A percentile compares a stretch with the other conserved stretches of the same genome.
phyloP scores from a whole-genome alignment of 2,329 filamentous ascomycete genomes.

The Aspergillus intermedius region DNA sequence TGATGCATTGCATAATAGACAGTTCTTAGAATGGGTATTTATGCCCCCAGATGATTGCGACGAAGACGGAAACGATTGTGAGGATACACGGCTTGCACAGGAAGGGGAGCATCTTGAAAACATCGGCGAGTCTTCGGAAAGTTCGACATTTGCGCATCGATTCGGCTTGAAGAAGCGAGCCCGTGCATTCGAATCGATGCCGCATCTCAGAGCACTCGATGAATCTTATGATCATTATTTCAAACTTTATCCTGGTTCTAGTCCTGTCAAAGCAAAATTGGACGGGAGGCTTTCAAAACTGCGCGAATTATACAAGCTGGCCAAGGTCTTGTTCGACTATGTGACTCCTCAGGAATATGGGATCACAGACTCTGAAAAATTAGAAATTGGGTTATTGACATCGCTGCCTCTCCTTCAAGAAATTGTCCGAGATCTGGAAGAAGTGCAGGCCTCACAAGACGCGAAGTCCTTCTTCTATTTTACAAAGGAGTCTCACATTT shows the following conservation, averaged over 20 bases:
- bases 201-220: slow-evolving; percentile 42
- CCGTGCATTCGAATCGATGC: slow-evolving; percentile 39
- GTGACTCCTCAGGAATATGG: slow-evolving; percentile 98
- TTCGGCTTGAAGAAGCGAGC: slow-evolving; percentile 49
- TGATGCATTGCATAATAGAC: slow-evolving; percentile 91
- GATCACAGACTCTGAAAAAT: slow-evolving; percentile 89
- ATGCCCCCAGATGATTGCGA: slow-evolving; percentile 75
- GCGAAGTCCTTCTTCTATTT: slow-evolving; percentile 98
- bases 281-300: slow-evolving; percentile 82
- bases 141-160: slow-evolving; percentile 30
- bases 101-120: slow-evolving; percentile 19
- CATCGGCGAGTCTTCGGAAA: slow-evolving; percentile 26
- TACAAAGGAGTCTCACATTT: slow-evolving; percentile 98
- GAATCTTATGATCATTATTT: slow-evolving; percentile 68
- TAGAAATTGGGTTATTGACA: slow-evolving; percentile 95
- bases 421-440: slow-evolving; percentile 93
- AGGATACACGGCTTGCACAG: slow-evolving; percentile 15
- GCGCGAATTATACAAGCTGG: slow-evolving; percentile 84
- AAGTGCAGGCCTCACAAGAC: slow-evolving; percentile 89
- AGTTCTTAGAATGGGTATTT: slow-evolving; percentile 96
- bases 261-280: slow-evolving; percentile 67
- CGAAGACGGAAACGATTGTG: slow-evolving; percentile 53
- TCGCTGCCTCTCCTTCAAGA: slow-evolving; percentile 90
- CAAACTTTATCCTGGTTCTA: slow-evolving; percentile 75
- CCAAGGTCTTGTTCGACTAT: slow-evolving; percentile 95